Base-by-base conservation (phyloP, 176 grass and related monocot genomes). In the Pontederia crassipes region DNA sequence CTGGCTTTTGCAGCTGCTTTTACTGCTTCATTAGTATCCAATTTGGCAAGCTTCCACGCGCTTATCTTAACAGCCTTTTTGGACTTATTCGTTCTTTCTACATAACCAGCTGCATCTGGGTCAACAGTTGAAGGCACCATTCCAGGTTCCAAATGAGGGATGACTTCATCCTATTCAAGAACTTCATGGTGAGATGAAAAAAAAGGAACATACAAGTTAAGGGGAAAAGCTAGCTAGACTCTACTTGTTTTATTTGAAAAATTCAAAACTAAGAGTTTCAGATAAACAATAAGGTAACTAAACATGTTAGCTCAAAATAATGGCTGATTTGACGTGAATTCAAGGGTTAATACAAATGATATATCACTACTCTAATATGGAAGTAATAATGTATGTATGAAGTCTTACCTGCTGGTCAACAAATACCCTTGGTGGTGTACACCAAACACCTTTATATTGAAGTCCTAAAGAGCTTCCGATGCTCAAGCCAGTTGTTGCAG, bases 371-470 rank as follows among this genome's bases (percentile, higher is more conserved):
- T 40, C 32, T 1, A 40, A 40, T 40, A 40, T 40, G 32, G 32
- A 40, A 0, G 6, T 40, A 7, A 40, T 40, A 24, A 24, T 24
- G 20, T 24, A 40, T 7, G 32, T 40, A 3, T 3, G 32, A 40
- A 40, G 32, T 40, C 32, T 62, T 62, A 65, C 62, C 62, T 65
- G 74, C 67, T 72, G 88, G 73, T 93, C 94, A 58, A 98, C 81
- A 69, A 98, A 93, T 73, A 98, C 78, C 69, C 94, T 92, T 66
- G 94, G 88, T 77, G 93, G 93, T 46, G 94, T 98, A 76, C 94
- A 98, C 94, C 94, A 98, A 49, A 81, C 79, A 76, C 88, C 93
- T 73, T 89, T 98, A 62, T 98, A 86, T 67, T 87, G 94, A 79
- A 93, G 79, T 3, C 94, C 70, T 55, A 92, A 67, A 53, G 94